Percentiles rank a stretch among this genome's conserved stretches.
These are phyloP conservation scores for Pilaira anomala DNA, from an alignment of 192 early-diverging fungal species.

Conservation along the genomic window DNA sequence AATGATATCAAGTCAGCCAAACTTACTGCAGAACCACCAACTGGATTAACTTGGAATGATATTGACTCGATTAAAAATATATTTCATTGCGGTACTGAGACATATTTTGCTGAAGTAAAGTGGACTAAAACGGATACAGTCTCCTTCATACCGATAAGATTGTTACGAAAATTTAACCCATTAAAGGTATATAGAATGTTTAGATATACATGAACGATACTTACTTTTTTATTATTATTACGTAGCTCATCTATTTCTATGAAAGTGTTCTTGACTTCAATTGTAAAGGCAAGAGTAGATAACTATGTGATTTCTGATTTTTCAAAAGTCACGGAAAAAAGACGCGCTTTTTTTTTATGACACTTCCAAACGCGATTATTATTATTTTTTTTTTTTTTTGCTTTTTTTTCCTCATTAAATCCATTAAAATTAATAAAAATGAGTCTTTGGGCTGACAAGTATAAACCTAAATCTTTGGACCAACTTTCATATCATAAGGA, in stretches of 20 bases:
- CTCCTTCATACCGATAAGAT: neutral
- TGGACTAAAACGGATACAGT: neutral
- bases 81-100: neutral
- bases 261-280: no score
- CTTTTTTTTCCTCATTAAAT: neutral
- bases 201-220: no score
- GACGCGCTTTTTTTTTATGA: neutral
- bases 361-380: neutral
- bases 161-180: neutral
- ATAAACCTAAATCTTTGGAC: slow-evolving; percentile 81
- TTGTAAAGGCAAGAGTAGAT: no score
- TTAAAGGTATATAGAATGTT: no score
- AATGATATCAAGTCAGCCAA: neutral
- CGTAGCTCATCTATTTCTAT: neutral
- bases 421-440: slow-evolving; percentile 26
- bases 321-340: no score
- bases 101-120: neutral
- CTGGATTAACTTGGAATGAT: neutral
- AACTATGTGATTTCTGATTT: no score
- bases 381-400: neutral
- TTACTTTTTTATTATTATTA: no score
- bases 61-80: neutral
- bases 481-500: slow-evolving; percentile 79
- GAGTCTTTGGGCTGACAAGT: slow-evolving; percentile 92
- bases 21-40: neutral